Percentiles rank a stretch among this genome's conserved stretches.
phyloP scores from a whole-genome alignment of 1,284 basidiomycete genomes.

The Golubevia sp. region DNA sequence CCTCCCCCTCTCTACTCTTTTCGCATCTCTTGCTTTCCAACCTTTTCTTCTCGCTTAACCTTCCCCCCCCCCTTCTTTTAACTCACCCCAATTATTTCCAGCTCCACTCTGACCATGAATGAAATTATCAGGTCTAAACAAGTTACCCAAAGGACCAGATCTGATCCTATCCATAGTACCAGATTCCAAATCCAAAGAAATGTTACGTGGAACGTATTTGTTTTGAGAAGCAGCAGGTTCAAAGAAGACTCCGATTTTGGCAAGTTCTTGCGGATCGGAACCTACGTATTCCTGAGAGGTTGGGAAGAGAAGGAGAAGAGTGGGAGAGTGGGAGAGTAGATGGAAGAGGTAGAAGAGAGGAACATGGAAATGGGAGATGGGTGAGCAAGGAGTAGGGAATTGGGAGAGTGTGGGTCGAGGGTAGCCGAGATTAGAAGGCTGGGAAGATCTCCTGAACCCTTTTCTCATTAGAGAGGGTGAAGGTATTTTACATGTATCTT shows the following conservation, averaged over 20 bases:
- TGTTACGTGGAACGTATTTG: conserved; percentile 50
- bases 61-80: no score
- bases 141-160: conserved; percentile 53
- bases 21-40: neutral
- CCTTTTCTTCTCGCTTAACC: neutral
- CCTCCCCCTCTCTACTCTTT: conserved; percentile 11
- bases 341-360: neutral
- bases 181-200: conserved; percentile 59
- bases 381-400: neutral
- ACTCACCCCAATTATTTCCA: conserved; percentile 50
- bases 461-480: no score
- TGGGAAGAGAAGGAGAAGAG: neutral
- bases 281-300: conserved; percentile 48
- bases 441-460: no score
- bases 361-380: neutral
- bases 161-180: conserved; percentile 60
- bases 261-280: conserved; percentile 43
- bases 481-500: no score
- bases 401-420: neutral
- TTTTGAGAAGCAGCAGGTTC: conserved; percentile 47
- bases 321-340: no score
- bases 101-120: conserved; percentile 52
- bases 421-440: no score
- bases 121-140: conserved; percentile 61
- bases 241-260: conserved; percentile 57